Evolutionary conservation across 2,329 filamentous ascomycete genomes (phyloP).

Genomic region (Talaromyces sp.): DNA sequence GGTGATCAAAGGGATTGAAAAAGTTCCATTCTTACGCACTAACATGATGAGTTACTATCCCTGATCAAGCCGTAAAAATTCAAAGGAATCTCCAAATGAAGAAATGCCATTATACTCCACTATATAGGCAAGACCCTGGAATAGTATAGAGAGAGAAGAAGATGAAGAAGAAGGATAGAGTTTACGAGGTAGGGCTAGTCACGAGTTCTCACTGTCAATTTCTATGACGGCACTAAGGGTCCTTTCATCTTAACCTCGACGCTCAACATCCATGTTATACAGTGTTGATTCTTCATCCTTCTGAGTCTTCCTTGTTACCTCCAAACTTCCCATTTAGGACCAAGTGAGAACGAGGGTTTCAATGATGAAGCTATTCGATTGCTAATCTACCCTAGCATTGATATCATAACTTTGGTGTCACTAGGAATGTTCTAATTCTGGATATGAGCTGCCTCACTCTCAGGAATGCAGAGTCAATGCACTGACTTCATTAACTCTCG

Average conservation of each 20-base stretch:
- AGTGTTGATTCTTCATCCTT: too few relatives aligned
- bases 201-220: neutral
- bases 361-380: neutral
- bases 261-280: neutral
- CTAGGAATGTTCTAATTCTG: constrained; percentile 8
- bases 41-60: neutral
- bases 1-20: neutral
- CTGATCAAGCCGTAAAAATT: neutral
- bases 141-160: neutral
- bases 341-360: neutral
- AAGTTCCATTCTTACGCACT: neutral
- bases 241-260: neutral
- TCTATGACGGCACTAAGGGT: neutral
- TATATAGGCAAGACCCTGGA: neutral
- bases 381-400: neutral
- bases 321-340: too few relatives aligned
- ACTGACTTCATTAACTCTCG: neutral
- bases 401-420: constrained; percentile 9
- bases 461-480: constrained; percentile 2
- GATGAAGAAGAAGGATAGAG: neutral
- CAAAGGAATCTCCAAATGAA: neutral
- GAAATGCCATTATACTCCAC: neutral
- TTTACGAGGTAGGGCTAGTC: neutral
- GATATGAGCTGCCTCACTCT: neutral
- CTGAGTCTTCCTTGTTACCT: neutral